Base-by-base conservation (phyloP, 2,329 filamentous ascomycete genomes). In the Keithomyces neogunnii region DNA sequence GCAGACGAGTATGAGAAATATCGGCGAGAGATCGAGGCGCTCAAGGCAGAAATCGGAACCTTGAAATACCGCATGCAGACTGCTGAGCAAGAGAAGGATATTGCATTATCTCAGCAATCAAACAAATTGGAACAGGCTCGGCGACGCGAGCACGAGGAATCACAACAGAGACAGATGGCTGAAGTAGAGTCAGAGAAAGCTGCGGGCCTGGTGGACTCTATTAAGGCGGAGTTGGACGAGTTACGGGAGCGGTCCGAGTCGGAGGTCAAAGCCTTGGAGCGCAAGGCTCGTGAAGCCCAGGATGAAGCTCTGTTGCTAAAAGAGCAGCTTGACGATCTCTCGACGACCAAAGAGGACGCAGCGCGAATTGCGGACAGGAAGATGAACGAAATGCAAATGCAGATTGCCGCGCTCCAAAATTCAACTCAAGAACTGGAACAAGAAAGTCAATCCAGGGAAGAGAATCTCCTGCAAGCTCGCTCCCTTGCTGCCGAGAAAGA, bases 21-120 rank as follows among this genome's bases (percentile, higher is more conserved):
- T 62, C 73, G 75, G 47, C 75, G 71, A 51, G 72, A 73, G 36
- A 80, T 78, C 53, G 91, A 97, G 62, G 86, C 91, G 57, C 76
- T 97, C 30, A 91, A 92, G 63, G 89, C 92, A 2, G 89, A 96
- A 68, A 75, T 97, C 42, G 93, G 91, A 55, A 88, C 89, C 0
- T 73, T 96, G 48, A 85, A 85, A 55, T 99, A 96, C 70, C 89
- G 92, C 53, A 77, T 96, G 57, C 88, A 90, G 61, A 92, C 88
- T 19, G 73, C 88, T 49, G 91, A 92, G 61, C 89, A 96, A 59
- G 92, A 97, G 63, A 85, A 88, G 59, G 89, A 95, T 52, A 80
- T 96, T 60, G 75, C 84, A 46, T 77, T 82, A 8, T 75, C 96
- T 13, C 84, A 89, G 55, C 87, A 93, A 59, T 86, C 89, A 57